Conservation (phyloP, 1,284 basidiomycete genomes). For the Sphagnurus paluster region DNA sequence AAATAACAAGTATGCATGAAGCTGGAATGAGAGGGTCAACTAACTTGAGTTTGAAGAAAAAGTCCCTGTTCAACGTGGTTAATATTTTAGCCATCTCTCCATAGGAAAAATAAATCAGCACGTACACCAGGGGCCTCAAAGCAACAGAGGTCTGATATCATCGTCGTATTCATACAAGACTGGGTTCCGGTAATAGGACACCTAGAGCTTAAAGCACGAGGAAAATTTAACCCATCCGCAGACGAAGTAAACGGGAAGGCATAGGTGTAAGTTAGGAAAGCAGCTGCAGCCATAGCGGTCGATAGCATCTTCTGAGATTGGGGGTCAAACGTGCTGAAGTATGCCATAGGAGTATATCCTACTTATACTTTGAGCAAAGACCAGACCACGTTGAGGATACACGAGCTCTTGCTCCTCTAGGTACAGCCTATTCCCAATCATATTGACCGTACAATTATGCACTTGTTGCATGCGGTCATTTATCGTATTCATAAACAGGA, state of each 20-base stretch:
- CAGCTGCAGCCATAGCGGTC: slow-evolving; percentile 4
- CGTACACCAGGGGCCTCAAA: slow-evolving; percentile 52
- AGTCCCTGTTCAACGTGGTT: slow-evolving; percentile 44
- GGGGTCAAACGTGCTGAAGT: background rate
- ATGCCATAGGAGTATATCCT: background rate
- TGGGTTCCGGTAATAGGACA: slow-evolving; percentile 41
- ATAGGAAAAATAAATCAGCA: slow-evolving; percentile 6
- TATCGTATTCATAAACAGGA: no score
- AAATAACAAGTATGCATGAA: no score
- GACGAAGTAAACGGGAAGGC: slow-evolving; percentile 15
- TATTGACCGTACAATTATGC: background rate
- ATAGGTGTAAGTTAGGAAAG: slow-evolving; percentile 6
- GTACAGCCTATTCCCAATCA: background rate
- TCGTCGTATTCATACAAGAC: slow-evolving; percentile 48
- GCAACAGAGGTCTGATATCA: slow-evolving; percentile 46
- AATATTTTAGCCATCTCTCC: background rate
- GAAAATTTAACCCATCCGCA: slow-evolving; percentile 22
- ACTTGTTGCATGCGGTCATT: no score
- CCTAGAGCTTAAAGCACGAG: slow-evolving; percentile 29
- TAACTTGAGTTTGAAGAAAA: slow-evolving; percentile 66
- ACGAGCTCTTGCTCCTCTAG: background rate
- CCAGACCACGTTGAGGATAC: background rate
- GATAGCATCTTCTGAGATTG: slow-evolving; percentile 10
- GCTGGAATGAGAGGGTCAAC: no score
- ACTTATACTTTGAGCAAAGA: background rate